Evolutionary conservation across 176 grass and related monocot genomes (phyloP).

Genomic region (Phoenix roebelenii): DNA sequence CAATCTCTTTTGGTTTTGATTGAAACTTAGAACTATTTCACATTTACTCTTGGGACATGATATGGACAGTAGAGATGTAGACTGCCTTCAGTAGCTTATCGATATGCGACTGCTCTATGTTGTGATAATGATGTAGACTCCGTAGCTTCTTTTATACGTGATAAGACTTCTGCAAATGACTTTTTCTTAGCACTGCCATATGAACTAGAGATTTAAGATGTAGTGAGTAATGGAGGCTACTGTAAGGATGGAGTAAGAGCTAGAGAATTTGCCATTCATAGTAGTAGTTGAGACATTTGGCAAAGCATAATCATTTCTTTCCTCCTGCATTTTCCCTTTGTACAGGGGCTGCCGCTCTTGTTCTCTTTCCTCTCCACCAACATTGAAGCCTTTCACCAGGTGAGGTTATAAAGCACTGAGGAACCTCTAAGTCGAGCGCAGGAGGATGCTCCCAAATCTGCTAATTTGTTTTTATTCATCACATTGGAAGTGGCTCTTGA

Average conservation of each 20-base stretch:
- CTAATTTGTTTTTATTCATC: too few species aligned
- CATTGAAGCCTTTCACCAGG: background rate
- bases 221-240: slow-evolving; percentile 17
- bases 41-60: too few species aligned
- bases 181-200: slow-evolving; percentile 24
- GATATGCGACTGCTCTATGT: too few species aligned
- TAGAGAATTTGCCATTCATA: slow-evolving; percentile 21
- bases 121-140: too few species aligned
- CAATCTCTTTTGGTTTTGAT: background rate
- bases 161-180: too few species aligned
- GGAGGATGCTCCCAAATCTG: too few species aligned
- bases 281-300: slow-evolving; percentile 31
- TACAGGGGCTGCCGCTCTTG: slow-evolving; percentile 26
- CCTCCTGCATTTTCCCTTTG: slow-evolving; percentile 28
- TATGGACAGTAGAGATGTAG: too few species aligned
- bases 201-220: slow-evolving; percentile 17
- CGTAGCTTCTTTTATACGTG: background rate
- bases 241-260: slow-evolving; percentile 15
- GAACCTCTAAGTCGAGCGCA: background rate
- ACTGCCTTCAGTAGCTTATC: too few species aligned
- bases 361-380: background rate
- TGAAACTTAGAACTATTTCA: background rate
- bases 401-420: slow-evolving; percentile 2
- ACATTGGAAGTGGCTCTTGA: too few species aligned
- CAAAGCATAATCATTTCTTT: slow-evolving; percentile 37